phyloP scores from a whole-genome alignment of 2,329 filamentous ascomycete genomes.

The Colletotrichum magnum region DNA sequence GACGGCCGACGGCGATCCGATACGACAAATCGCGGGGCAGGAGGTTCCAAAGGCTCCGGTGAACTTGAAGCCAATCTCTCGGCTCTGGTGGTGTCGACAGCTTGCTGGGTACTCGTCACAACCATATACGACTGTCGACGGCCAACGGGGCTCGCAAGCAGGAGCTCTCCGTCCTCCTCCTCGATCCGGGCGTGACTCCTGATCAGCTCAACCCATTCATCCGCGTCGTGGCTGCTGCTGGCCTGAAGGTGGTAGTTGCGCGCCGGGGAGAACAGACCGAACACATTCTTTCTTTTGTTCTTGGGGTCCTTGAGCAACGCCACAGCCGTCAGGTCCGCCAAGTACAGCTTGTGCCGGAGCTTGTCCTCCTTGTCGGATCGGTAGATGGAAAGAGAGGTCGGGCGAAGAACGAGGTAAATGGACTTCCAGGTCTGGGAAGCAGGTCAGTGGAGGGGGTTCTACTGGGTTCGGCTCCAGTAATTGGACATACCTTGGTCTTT shows the following conservation, averaged over 20 bases:
- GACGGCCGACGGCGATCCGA: constrained; percentile 66
- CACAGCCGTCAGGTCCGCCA: constrained; percentile 92
- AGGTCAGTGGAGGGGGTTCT: constrained; percentile 12
- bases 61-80: constrained; percentile 68
- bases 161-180: constrained; percentile 88
- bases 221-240: constrained; percentile 78
- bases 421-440: constrained; percentile 85
- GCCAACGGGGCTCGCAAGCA: constrained; percentile 76
- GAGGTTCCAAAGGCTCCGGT: constrained; percentile 68
- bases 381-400: constrained; percentile 92
- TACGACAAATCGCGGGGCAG: constrained; percentile 51
- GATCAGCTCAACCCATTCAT: constrained; percentile 89
- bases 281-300: constrained; percentile 87
- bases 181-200: constrained; percentile 85
- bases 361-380: constrained; percentile 92
- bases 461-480: background rate
- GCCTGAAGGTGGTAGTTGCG: constrained; percentile 94
- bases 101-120: constrained; percentile 11
- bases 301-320: constrained; percentile 91
- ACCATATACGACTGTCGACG: constrained; percentile 61
- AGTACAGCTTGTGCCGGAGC: constrained; percentile 87
- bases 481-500: constrained; percentile 83
- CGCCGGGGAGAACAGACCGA: constrained; percentile 91
- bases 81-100: constrained; percentile 16
- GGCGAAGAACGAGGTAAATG: constrained; percentile 89